Conservation (phyloP, 179 eudicot genomes). For the Patellifolia procumbens region DNA sequence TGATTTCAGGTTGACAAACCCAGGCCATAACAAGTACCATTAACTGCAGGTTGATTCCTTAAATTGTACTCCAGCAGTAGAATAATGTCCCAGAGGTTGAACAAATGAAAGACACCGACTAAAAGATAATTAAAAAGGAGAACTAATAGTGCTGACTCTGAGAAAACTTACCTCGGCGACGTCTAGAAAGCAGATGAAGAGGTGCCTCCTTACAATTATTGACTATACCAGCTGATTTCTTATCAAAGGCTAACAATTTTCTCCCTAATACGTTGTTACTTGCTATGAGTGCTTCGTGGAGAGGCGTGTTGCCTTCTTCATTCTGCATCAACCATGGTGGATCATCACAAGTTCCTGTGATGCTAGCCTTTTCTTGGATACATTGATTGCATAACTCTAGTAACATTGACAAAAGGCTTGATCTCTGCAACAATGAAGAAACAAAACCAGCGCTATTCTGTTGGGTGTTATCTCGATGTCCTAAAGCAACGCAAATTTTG, state of each 20-base stretch:
- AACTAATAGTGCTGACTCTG: background rate
- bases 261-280: background rate
- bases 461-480: background rate
- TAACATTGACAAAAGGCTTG: background rate
- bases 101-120: too few relatives aligned
- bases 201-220: constrained; percentile 25
- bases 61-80: too few relatives aligned
- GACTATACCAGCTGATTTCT: background rate
- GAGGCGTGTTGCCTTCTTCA: constrained; percentile 6
- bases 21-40: too few relatives aligned
- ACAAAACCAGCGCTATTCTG: background rate
- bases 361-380: background rate
- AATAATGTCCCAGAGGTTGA: too few relatives aligned
- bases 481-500: background rate
- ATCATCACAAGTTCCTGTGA: background rate
- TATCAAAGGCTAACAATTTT: constrained; percentile 3
- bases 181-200: constrained; percentile 18
- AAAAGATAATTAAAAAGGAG: background rate
- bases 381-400: background rate
- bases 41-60: too few relatives aligned
- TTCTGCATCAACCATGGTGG: constrained; percentile 16
- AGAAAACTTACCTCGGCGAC: background rate
- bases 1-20: too few relatives aligned
- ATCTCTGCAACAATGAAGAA: background rate
- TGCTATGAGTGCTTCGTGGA: constrained; percentile 8